Percentiles rank a stretch among this genome's conserved stretches.
These are phyloP conservation scores for Phytophthora meadii DNA, from an alignment of 352 stramenopile species.

Conservation along the genomic window DNA sequence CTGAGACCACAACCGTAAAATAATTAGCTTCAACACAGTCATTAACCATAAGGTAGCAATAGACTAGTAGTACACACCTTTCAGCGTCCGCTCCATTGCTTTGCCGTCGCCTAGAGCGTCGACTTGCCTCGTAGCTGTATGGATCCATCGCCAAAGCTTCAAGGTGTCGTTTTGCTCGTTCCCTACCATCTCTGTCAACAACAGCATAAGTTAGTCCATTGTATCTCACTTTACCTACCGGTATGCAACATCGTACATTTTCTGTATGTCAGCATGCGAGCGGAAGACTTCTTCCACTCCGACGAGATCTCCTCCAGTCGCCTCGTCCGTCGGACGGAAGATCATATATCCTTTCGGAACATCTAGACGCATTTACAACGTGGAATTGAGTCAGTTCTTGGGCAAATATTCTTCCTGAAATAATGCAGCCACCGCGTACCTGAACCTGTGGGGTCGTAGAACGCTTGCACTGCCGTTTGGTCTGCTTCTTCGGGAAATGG, in stretches of 20 bases:
- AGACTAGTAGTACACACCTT: slow-evolving; percentile 11
- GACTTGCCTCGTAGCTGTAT: slow-evolving; percentile 23
- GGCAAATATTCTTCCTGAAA: neutral
- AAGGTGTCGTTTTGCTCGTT: slow-evolving; percentile 37
- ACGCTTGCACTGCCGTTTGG: slow-evolving; percentile 20
- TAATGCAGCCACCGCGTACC: slow-evolving; percentile 7
- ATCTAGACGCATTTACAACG: slow-evolving; percentile 30
- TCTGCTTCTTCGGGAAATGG: slow-evolving; percentile 20
- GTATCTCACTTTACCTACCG: neutral
- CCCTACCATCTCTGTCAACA: slow-evolving; percentile 30
- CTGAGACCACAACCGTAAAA: slow-evolving; percentile 6
- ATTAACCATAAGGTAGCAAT: neutral
- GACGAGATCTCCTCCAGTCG: slow-evolving; percentile 26
- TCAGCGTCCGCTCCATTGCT: slow-evolving; percentile 16
- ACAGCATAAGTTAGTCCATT: slow-evolving; percentile 7
- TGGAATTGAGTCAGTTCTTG: slow-evolving; percentile 1
- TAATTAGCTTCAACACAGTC: slow-evolving; percentile 3
- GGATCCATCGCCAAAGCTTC: slow-evolving; percentile 33
- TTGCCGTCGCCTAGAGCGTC: slow-evolving; percentile 6
- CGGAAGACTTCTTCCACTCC: slow-evolving; percentile 30
- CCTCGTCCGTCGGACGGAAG: slow-evolving; percentile 38
- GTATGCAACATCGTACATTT: slow-evolving; percentile 23
- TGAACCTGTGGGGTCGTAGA: slow-evolving; percentile 35
- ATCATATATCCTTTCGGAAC: slow-evolving; percentile 42
- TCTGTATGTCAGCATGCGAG: slow-evolving; percentile 9